phyloP scores from a whole-genome alignment of 179 eudicot species.

The Silene vulgaris region DNA sequence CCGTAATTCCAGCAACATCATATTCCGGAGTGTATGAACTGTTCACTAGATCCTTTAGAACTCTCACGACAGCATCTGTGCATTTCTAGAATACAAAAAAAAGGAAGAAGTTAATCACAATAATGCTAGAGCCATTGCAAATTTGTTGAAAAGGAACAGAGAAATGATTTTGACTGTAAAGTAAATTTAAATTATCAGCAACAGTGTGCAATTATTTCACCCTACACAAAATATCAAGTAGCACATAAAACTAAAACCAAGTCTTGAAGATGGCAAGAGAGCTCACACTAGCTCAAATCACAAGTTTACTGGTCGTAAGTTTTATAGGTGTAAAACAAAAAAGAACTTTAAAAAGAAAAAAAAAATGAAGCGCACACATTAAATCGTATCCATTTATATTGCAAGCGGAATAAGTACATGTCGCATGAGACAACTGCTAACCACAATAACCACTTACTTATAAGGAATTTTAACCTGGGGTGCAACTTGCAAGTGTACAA shows the following conservation, averaged over 20 bases:
- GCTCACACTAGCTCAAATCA: conserved; percentile 6
- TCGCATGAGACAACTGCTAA: background rate
- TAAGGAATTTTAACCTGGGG: background rate
- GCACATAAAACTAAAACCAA: background rate
- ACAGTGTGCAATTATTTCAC: background rate
- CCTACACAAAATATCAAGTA: background rate
- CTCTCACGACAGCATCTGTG: conserved; percentile 78
- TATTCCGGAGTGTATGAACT: conserved; percentile 93
- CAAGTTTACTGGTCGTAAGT: background rate
- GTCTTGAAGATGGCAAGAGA: background rate
- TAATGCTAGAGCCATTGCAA: background rate
- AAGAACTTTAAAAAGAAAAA: background rate
- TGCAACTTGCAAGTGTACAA: background rate
- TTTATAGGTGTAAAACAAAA: background rate
- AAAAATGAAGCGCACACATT: background rate
- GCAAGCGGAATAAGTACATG: background rate
- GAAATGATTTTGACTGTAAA: background rate
- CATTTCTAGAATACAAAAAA: conserved; percentile 57
- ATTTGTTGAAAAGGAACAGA: background rate
- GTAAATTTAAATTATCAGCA: background rate
- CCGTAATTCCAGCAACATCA: conserved; percentile 89
- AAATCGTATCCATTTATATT: background rate
- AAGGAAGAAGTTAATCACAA: conserved; percentile 5
- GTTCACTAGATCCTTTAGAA: conserved; percentile 78
- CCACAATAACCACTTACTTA: conserved; percentile 5